Percentiles rank a stretch among this genome's conserved stretches.
Conservation (phyloP, 495 filamentous ascomycete species). For the Daldinia grandis region DNA sequence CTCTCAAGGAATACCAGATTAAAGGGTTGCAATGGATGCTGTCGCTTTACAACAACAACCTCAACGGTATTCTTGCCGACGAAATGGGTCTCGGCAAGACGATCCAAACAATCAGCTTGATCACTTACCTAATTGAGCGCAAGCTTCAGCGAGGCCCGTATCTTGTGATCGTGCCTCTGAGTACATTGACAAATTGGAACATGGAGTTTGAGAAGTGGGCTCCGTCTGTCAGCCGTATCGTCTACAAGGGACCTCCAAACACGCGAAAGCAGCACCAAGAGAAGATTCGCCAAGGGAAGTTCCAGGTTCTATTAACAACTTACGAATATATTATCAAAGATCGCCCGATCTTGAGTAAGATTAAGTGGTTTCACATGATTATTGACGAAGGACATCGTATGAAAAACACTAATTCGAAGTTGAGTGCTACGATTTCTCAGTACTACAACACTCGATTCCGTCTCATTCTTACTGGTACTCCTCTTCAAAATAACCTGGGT, state of each 20-base stretch:
- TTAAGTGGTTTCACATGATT: conserved; percentile 99
- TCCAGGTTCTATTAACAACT: conserved; percentile 95
- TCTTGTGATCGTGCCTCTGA: conserved; percentile 94
- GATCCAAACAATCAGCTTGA: conserved; percentile 97
- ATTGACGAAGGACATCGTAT: conserved; percentile 99
- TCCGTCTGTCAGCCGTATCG: conserved; percentile 81
- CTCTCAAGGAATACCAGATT: conserved; percentile 95
- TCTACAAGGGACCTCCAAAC: conserved; percentile 95
- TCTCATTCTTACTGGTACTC: conserved; percentile 95
- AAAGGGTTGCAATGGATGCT: conserved; percentile 99
- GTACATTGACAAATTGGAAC: conserved; percentile 98
- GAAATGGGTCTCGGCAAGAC: conserved; percentile 99
- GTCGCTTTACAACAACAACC: conserved; percentile 98
- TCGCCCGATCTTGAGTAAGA: conserved; percentile 89
- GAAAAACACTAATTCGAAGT: conserved; percentile 98
- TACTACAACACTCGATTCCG: conserved; percentile 96
- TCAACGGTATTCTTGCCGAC: conserved; percentile 97
- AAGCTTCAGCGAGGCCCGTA: conserved; percentile 94
- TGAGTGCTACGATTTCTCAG: conserved; percentile 90
- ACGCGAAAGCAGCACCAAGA: conserved; percentile 90
- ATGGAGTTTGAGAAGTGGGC: conserved; percentile 99
- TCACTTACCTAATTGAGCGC: conserved; percentile 95
- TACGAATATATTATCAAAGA: conserved; percentile 99
- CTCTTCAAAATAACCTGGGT: conserved; percentile 94
- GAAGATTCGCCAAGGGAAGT: conserved; percentile 90